Base-by-base conservation (phyloP, 345 rosid genomes). In the Noccaea caerulescens region DNA sequence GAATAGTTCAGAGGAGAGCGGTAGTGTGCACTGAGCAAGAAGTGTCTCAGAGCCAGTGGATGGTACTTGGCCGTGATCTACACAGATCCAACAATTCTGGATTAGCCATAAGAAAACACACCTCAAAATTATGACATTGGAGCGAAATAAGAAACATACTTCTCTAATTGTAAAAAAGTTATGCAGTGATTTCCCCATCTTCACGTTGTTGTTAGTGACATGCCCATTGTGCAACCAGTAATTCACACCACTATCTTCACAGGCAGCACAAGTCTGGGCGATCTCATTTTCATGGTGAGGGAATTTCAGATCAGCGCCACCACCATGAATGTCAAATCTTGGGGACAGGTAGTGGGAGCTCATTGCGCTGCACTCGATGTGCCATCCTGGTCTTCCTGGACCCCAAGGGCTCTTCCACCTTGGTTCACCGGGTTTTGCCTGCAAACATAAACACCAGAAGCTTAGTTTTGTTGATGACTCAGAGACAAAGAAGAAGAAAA, bases 321-420 rank as follows among this genome's bases (percentile, higher is more conserved):
- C 94, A 39, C 94, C 91, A 20, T 20, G 23, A 20, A 20, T 20
- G 23, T 20, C 23, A 20, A 20, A 73, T 64, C 79, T 79, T 52
- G 72, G 71, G 13, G 88, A 75, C 51, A 87, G 81, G 76, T 84
- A 85, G 56, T 77, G 82, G 12, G 82, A 87, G 80, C 91, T 88
- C 97, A 87, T 88, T 30, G 97, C 95, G 77, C 97, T 88, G 86
- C 97, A 91, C 75, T 92, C 98, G 18, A 92, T 92, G 71, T 92
- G 97, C 95, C 98, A 90, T 41, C 97, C 98, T 11, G 95, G 97
- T 73, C 98, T 84, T 58, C 98, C 96, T 49, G 50, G 50, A 74
- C 95, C 97, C 99, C 99, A 91, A 0, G 90, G 86, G 68, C 96
- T 94, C 47, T 85, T 89, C 99, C 96, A 94, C 34, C 85, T 81